phyloP scores from a whole-genome alignment of 2,329 filamentous ascomycete species.

The Fusarium burgessii region DNA sequence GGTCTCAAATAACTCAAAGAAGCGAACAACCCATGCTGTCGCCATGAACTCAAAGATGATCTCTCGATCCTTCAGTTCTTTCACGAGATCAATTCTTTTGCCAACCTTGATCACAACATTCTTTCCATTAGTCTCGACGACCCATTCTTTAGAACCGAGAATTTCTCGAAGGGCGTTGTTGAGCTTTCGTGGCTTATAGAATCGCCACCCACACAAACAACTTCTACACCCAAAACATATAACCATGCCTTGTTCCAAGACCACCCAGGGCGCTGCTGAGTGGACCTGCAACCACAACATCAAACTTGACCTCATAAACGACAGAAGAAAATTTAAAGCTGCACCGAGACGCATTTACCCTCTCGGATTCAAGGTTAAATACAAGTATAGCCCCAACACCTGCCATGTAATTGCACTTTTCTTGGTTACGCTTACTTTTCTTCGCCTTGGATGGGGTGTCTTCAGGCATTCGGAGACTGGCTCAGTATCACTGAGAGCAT shows the following conservation, averaged over 20 bases:
- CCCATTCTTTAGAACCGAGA: background rate
- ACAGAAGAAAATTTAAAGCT: background rate
- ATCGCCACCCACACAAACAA: background rate
- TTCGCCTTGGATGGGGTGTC: too few relatives aligned
- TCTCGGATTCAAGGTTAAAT: background rate
- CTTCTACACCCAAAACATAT: background rate
- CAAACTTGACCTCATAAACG: background rate
- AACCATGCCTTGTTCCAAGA: background rate
- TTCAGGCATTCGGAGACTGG: too few relatives aligned
- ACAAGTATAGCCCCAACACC: background rate
- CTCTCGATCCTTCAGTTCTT: background rate
- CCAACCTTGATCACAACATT: background rate
- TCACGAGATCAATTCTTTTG: background rate
- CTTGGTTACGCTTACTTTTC: too few relatives aligned
- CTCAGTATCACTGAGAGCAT: too few relatives aligned
- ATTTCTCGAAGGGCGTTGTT: background rate
- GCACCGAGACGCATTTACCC: background rate
- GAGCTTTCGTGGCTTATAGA: background rate
- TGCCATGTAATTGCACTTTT: background rate
- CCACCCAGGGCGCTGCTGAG: background rate
- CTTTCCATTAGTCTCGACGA: background rate
- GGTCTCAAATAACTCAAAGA: background rate
- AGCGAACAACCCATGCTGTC: background rate
- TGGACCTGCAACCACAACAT: background rate
- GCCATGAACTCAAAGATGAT: background rate